Conservation (phyloP, 768 basidiomycete species). For the Boletus sp. region DNA sequence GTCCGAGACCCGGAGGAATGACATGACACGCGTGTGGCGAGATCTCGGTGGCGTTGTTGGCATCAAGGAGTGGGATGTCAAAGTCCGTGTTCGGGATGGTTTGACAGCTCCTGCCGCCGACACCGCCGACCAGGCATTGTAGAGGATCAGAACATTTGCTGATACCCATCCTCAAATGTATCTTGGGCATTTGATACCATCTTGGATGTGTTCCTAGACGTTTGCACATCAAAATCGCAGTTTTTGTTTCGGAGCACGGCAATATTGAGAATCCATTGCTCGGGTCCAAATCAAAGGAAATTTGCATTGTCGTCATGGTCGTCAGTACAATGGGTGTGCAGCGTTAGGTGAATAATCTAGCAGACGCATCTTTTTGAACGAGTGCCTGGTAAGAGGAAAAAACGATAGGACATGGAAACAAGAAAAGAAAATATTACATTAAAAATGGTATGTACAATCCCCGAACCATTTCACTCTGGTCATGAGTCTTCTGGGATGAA, state of each 20-base stretch:
- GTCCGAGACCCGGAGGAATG: conserved; percentile 47
- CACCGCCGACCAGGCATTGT: conserved; percentile 8
- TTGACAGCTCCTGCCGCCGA: not conserved
- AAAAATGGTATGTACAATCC: conserved; percentile 13
- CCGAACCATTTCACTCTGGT: not conserved
- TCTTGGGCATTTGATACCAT: not conserved
- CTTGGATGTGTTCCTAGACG: not conserved
- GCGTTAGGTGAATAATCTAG: conserved; percentile 26
- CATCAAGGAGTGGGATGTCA: conserved; percentile 77
- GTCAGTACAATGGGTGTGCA: conserved; percentile 20
- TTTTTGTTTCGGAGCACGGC: not conserved
- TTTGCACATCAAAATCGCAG: not conserved
- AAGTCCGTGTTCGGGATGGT: conserved; percentile 32
- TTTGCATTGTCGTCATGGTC: conserved; percentile 23
- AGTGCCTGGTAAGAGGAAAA: conserved; percentile 1
- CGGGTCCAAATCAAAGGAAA: not conserved
- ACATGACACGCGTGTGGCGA: conserved; percentile 61
- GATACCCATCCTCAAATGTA: no score
- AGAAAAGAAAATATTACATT: not conserved
- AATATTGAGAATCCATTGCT: not conserved
- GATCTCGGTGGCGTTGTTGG: conserved; percentile 67
- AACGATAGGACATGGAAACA: not conserved
- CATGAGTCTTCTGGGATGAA: conserved; percentile 25
- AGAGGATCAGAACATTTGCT: not conserved
- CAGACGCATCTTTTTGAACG: conserved; percentile 5